Percentiles rank a stretch among this genome's conserved stretches.
Conservation (phyloP, 1,284 basidiomycete genomes). For the Wallemia mellicola region DNA sequence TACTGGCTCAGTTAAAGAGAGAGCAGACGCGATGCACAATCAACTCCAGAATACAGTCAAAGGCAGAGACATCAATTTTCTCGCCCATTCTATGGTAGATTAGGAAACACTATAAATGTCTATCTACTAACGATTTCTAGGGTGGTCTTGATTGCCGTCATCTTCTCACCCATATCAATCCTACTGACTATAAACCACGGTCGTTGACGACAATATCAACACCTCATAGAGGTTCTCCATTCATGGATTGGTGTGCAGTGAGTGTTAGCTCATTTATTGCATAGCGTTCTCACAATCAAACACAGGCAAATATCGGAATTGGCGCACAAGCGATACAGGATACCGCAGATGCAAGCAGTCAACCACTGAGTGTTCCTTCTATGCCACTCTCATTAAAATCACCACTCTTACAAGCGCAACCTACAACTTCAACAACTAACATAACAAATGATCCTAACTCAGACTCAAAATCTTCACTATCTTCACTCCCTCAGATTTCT, state of each 20-base stretch:
- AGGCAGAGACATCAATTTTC: slow-evolving; percentile 55
- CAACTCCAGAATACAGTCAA: slow-evolving; percentile 35
- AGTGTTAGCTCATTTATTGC: slow-evolving; percentile 11
- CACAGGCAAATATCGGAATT: slow-evolving; percentile 52
- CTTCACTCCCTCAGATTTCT: not conserved
- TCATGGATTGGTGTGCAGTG: slow-evolving; percentile 96
- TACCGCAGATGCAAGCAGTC: slow-evolving; percentile 10
- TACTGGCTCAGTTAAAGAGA: slow-evolving; percentile 64
- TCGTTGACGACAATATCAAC: slow-evolving; percentile 75
- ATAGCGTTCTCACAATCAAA: no score
- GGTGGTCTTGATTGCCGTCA: slow-evolving; percentile 80
- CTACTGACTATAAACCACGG: slow-evolving; percentile 51
- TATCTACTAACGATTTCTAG: slow-evolving; percentile 5
- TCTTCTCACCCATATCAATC: slow-evolving; percentile 57
- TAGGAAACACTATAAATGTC: not conserved
- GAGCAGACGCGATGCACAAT: slow-evolving; percentile 46
- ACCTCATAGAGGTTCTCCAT: slow-evolving; percentile 81
- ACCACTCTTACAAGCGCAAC: slow-evolving; percentile 17
- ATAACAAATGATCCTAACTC: slow-evolving; percentile 3
- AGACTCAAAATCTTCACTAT: slow-evolving; percentile 2
- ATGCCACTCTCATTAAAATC: slow-evolving; percentile 21
- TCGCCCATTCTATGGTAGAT: slow-evolving; percentile 73
- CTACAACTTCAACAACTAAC: slow-evolving; percentile 3
- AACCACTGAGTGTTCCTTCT: slow-evolving; percentile 9
- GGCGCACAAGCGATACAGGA: slow-evolving; percentile 22